phyloP scores from a whole-genome alignment of 495 filamentous ascomycete genomes.

The Arthonia radiata region DNA sequence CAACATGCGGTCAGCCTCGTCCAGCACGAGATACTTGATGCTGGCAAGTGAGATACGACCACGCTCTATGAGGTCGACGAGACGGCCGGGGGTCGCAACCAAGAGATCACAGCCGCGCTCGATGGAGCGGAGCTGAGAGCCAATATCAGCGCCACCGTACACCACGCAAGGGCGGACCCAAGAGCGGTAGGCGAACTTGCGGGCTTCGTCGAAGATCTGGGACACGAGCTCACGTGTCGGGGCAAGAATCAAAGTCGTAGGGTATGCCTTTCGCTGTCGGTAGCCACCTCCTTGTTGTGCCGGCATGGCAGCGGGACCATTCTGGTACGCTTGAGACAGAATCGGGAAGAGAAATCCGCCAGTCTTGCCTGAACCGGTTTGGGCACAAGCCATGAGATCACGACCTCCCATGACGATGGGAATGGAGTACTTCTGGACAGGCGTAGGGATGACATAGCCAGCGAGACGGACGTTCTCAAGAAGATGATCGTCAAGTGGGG shows the following conservation, averaged over 20 bases:
- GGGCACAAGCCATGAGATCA: conserved; percentile 96
- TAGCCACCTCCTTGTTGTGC: conserved; percentile 30
- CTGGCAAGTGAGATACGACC: conserved; percentile 87
- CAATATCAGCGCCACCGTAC: conserved; percentile 96
- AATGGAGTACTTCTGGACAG: conserved; percentile 95
- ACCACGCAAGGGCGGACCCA: conserved; percentile 97
- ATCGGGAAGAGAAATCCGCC: conserved; percentile 98
- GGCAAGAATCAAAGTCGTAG: conserved; percentile 82
- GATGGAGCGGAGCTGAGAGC: conserved; percentile 85
- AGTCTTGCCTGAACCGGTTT: conserved; percentile 98
- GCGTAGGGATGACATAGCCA: conserved; percentile 80
- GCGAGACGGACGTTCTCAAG: conserved; percentile 78
- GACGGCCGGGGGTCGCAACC: conserved; percentile 87
- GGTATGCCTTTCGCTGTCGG: conserved; percentile 82
- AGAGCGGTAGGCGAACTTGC: conserved; percentile 95
- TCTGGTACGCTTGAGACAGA: conserved; percentile 79
- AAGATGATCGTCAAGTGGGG: conserved; percentile 79
- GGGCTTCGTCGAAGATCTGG: conserved; percentile 92
- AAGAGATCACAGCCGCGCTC: conserved; percentile 94
- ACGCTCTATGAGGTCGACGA: conserved; percentile 94
- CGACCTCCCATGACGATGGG: conserved; percentile 91
- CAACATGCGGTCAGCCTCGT: conserved; percentile 98
- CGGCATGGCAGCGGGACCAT: conserved; percentile 50
- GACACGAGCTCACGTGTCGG: conserved; percentile 95
- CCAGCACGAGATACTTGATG: conserved; percentile 97